phyloP scores from a whole-genome alignment of 176 grass and related monocot genomes.

The Eremochloa ophiuroides region DNA sequence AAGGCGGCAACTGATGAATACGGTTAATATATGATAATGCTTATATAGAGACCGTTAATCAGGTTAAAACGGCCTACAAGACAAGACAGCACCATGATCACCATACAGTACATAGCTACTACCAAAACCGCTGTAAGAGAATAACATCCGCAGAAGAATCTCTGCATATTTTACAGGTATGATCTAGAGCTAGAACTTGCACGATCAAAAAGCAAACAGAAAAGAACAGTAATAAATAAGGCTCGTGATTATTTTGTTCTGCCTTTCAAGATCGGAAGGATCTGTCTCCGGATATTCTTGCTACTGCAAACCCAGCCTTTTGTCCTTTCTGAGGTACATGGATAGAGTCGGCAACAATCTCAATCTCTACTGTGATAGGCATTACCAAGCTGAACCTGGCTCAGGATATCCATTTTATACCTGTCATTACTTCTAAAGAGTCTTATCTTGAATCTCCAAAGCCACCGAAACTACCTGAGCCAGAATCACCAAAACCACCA shows the following conservation, averaged over 20 bases:
- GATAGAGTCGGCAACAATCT: neutral
- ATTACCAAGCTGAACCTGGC: neutral
- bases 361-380: neutral
- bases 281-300: neutral
- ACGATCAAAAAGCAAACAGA: neutral
- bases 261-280: neutral
- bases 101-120: conserved; percentile 19
- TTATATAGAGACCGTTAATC: conserved; percentile 10
- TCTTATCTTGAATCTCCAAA: conserved; percentile 44
- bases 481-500: conserved; percentile 40
- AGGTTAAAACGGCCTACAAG: neutral
- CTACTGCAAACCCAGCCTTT: neutral
- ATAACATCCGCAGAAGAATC: conserved; percentile 19
- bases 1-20: neutral
- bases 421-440: neutral
- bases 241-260: conserved; percentile 38
- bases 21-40: neutral
- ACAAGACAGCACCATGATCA: neutral
- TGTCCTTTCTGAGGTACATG: neutral
- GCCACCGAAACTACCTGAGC: conserved; percentile 51
- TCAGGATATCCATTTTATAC: neutral
- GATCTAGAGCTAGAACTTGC: conserved; percentile 14
- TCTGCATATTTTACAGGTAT: conserved; percentile 51
- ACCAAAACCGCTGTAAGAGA: conserved; percentile 7
- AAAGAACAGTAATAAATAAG: neutral